These are phyloP conservation scores for Dalbergia cochinchinensis DNA, from an alignment of 306 rosid genomes.

Conservation along the genomic window DNA sequence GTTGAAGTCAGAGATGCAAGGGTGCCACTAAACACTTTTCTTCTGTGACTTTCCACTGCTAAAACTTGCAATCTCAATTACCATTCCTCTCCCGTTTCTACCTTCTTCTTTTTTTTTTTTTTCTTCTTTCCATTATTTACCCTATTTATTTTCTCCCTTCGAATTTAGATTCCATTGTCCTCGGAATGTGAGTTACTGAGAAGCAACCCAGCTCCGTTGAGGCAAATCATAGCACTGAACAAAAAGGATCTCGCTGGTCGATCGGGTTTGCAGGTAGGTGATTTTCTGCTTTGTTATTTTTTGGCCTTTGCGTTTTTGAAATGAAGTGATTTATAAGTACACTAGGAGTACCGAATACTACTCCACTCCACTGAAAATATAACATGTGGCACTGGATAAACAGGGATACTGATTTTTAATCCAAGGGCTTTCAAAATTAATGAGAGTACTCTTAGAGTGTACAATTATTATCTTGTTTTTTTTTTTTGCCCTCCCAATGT, in stretches of 20 bases:
- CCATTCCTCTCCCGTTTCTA: background rate
- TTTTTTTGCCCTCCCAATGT: too few species aligned
- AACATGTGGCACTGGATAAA: background rate
- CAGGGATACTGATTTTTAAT: background rate
- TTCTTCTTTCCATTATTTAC: background rate
- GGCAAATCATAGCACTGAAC: conserved; percentile 68
- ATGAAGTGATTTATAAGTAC: background rate
- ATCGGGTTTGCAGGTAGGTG: conserved; percentile 57
- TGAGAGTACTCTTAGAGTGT: background rate
- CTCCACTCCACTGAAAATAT: background rate
- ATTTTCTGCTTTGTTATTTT: conserved; percentile 16
- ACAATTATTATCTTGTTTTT: too few species aligned
- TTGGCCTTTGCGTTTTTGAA: background rate
- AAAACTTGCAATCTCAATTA: background rate
- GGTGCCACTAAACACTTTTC: conserved; percentile 44
- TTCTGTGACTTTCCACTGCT: background rate
- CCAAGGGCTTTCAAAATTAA: background rate
- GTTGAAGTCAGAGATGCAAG: conserved; percentile 86
- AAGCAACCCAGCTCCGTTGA: conserved; percentile 41
- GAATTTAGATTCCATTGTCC: conserved; percentile 74
- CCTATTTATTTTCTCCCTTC: background rate
- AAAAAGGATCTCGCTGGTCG: conserved; percentile 82
- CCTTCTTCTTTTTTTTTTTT: background rate
- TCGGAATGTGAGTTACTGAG: conserved; percentile 60
- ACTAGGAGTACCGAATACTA: background rate